A percentile compares a stretch with the other conserved stretches of the same genome.
These are phyloP conservation scores for Aurantiochytrium sp. DNA, from an alignment of 108 stramenopile species.

Conservation along the genomic window DNA sequence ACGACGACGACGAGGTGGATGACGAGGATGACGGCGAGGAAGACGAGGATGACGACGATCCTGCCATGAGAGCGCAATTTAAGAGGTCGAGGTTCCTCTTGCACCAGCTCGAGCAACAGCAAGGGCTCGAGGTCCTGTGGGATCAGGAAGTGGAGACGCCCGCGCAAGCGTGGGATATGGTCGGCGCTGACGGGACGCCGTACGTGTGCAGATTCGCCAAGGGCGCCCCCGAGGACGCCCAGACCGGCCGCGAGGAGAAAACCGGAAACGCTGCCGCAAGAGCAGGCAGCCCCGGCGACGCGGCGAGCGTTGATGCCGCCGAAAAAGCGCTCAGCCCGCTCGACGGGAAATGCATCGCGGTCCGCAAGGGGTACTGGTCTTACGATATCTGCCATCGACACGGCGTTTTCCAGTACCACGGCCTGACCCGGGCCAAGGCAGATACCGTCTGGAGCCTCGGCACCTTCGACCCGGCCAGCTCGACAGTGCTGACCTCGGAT, in stretches of 20 bases:
- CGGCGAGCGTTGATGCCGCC: neutral
- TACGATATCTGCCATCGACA: neutral
- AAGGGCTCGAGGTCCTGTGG: neutral
- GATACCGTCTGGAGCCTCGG: neutral
- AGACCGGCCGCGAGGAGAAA: neutral
- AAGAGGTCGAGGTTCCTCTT: neutral
- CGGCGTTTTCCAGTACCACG: constrained; percentile 5
- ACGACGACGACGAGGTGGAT: neutral
- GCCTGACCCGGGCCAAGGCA: neutral
- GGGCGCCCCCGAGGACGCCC: no score
- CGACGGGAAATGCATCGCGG: neutral
- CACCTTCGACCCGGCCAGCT: neutral
- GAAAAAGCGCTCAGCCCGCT: neutral
- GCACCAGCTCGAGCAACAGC: neutral
- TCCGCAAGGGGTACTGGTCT: neutral
- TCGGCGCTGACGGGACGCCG: neutral
- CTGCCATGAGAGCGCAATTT: neutral
- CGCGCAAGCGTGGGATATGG: neutral
- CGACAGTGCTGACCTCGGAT: neutral
- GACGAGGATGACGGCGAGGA: neutral
- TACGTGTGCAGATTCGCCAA: neutral
- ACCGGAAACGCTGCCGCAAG: neutral
- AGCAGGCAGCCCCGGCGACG: neutral
- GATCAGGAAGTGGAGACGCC: neutral
- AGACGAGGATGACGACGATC: neutral